Conservation (phyloP, 2,329 filamentous ascomycete genomes). For the Epichloe sibirici region DNA sequence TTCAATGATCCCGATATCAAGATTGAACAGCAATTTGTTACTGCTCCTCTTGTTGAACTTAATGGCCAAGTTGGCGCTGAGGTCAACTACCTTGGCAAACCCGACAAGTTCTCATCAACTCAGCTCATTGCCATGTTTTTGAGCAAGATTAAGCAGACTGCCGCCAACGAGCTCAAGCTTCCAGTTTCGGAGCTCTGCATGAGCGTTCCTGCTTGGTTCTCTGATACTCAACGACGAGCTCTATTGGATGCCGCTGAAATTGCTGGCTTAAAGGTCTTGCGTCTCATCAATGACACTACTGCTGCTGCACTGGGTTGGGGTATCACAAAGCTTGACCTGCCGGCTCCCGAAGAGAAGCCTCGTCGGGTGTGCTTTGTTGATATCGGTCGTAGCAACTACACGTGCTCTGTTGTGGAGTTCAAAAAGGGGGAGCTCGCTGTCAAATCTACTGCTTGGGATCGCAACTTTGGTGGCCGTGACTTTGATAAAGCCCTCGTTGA, state of each 20-base stretch:
- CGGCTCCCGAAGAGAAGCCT: constrained; percentile 78
- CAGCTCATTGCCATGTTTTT: constrained; percentile 94
- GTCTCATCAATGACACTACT: constrained; percentile 96
- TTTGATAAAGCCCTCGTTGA: constrained; percentile 93
- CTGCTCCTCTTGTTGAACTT: constrained; percentile 74
- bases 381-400: constrained; percentile 94
- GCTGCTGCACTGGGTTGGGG: constrained; percentile 92
- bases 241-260: constrained; percentile 89
- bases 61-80: constrained; percentile 92
- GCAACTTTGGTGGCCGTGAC: constrained; percentile 93
- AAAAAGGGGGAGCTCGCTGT: constrained; percentile 92
- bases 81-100: constrained; percentile 86
- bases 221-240: constrained; percentile 79
- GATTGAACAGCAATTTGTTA: constrained; percentile 85
- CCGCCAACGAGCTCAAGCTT: constrained; percentile 74
- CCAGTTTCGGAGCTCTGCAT: constrained; percentile 89
- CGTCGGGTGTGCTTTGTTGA: constrained; percentile 85
- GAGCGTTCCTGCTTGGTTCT: constrained; percentile 95
- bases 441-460: constrained; percentile 84
- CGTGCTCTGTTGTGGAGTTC: constrained; percentile 88
- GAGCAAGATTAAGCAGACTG: constrained; percentile 84
- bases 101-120: constrained; percentile 87
- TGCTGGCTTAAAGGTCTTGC: constrained; percentile 80
- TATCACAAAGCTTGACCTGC: constrained; percentile 95
- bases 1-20: constrained; percentile 85